A percentile compares a stretch with the other conserved stretches of the same genome.
Evolutionary conservation across 768 basidiomycete genomes (phyloP).

Genomic region (Lactarius sp.): DNA sequence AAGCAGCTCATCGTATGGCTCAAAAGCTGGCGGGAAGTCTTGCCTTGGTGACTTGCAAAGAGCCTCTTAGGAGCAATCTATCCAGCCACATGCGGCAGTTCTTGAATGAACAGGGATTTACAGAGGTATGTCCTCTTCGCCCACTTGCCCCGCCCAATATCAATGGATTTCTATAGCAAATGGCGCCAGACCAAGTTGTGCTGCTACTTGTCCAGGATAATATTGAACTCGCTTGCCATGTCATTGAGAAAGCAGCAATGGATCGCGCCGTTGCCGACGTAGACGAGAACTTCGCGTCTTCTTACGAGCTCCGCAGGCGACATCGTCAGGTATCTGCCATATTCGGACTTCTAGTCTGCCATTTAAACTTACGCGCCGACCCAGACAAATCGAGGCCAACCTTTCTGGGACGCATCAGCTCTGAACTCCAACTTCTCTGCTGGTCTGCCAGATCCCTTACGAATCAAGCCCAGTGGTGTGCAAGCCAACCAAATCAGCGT

Average conservation of each 20-base stretch:
- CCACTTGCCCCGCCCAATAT: conserved; percentile 14
- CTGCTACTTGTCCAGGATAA: conserved; percentile 85
- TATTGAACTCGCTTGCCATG: conserved; percentile 85
- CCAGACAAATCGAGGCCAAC: conserved; percentile 60
- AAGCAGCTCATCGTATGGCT: conserved; percentile 93
- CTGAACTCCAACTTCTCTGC: conserved; percentile 62
- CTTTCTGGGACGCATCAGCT: conserved; percentile 87
- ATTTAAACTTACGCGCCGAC: background rate
- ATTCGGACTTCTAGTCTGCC: background rate
- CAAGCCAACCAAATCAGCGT: conserved; percentile 79
- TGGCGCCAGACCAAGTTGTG: conserved; percentile 77
- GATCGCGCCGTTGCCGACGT: conserved; percentile 90
- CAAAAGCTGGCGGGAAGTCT: conserved; percentile 95
- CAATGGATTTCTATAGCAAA: conserved; percentile 38
- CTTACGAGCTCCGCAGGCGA: conserved; percentile 78
- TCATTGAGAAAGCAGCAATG: conserved; percentile 97
- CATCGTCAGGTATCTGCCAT: conserved; percentile 68
- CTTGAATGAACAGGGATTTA: conserved; percentile 83
- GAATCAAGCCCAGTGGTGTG: conserved; percentile 78
- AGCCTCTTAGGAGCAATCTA: conserved; percentile 90
- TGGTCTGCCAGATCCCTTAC: conserved; percentile 81
- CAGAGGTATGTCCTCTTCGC: conserved; percentile 49
- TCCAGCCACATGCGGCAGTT: conserved; percentile 82
- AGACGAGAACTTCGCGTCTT: conserved; percentile 78
- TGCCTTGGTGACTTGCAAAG: conserved; percentile 96